Evolutionary conservation across 208 protist genomes (phyloP).

Genomic region (Perkinsela sp.): DNA sequence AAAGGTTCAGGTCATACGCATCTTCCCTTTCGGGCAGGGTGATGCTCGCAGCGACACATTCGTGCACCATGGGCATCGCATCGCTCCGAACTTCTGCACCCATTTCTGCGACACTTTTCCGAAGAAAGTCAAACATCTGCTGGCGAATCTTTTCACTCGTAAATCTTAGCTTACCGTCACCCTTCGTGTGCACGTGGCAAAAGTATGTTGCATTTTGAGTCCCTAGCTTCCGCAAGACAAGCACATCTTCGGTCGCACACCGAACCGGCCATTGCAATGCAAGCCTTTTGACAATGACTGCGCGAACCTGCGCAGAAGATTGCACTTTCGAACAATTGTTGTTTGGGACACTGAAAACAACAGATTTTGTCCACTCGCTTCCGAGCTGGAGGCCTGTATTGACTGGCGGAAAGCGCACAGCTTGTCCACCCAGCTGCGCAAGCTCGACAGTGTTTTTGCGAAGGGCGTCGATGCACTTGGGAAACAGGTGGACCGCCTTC

Average conservation of each 20-base stretch:
- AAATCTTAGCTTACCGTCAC: conserved; percentile 33
- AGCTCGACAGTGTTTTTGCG: neutral
- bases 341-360: neutral
- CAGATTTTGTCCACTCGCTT: neutral
- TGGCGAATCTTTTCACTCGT: conserved; percentile 7
- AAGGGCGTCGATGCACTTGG: neutral
- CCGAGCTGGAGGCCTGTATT: neutral
- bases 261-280: too few species aligned
- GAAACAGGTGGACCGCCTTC: neutral
- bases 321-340: too few species aligned
- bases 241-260: too few species aligned
- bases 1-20: conserved; percentile 19
- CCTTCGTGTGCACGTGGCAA: conserved; percentile 9
- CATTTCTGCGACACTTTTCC: conserved; percentile 24
- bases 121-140: conserved; percentile 8
- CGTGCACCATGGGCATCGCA: conserved; percentile 38
- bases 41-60: conserved; percentile 22
- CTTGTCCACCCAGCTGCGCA: neutral
- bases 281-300: too few species aligned
- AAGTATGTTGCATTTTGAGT: conserved; percentile 1
- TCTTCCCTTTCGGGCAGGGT: conserved; percentile 12
- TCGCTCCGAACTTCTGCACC: conserved; percentile 19
- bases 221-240: too few species aligned
- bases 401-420: neutral
- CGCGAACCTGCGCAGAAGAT: too few species aligned